A percentile compares a stretch with the other conserved stretches of the same genome.
Evolutionary conservation across 495 filamentous ascomycete species (phyloP).

Genomic region (Daldinia loculata): DNA sequence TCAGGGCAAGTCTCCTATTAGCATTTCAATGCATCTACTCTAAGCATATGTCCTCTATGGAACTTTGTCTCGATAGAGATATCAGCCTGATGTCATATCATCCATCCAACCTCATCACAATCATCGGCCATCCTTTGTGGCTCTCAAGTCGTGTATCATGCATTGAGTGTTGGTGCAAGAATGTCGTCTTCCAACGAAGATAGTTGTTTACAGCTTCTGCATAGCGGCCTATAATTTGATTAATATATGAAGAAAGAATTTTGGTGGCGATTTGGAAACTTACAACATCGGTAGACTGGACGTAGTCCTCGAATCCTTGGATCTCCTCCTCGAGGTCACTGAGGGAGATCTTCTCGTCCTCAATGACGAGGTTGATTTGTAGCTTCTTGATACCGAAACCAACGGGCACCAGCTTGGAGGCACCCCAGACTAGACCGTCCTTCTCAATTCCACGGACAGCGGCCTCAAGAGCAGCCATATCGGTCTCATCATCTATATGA

Average conservation of each 20-base stretch:
- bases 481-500: slow-evolving; percentile 82
- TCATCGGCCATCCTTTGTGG: slow-evolving; percentile 38
- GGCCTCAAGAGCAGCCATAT: slow-evolving; percentile 81
- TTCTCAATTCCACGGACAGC: slow-evolving; percentile 86
- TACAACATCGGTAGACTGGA: slow-evolving; percentile 93
- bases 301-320: slow-evolving; percentile 86
- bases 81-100: slow-evolving; percentile 34
- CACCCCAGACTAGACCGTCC: slow-evolving; percentile 97
- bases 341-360: slow-evolving; percentile 94
- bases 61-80: slow-evolving; percentile 32
- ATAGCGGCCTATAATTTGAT: slow-evolving; percentile 69
- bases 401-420: slow-evolving; percentile 85
- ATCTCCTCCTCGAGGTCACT: slow-evolving; percentile 89
- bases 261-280: slow-evolving; percentile 43
- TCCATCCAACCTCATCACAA: slow-evolving; percentile 40
- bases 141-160: slow-evolving; percentile 43
- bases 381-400: slow-evolving; percentile 99
- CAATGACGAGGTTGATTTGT: slow-evolving; percentile 96
- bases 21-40: slow-evolving; percentile 32
- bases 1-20: slow-evolving; percentile 5
- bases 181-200: neutral
- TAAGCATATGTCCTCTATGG: slow-evolving; percentile 34
- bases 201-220: slow-evolving; percentile 80
- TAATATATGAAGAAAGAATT: neutral
- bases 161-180: slow-evolving; percentile 27